phyloP scores from a whole-genome alignment of 169 alveolate genomes.

The Perkinsus olseni region DNA sequence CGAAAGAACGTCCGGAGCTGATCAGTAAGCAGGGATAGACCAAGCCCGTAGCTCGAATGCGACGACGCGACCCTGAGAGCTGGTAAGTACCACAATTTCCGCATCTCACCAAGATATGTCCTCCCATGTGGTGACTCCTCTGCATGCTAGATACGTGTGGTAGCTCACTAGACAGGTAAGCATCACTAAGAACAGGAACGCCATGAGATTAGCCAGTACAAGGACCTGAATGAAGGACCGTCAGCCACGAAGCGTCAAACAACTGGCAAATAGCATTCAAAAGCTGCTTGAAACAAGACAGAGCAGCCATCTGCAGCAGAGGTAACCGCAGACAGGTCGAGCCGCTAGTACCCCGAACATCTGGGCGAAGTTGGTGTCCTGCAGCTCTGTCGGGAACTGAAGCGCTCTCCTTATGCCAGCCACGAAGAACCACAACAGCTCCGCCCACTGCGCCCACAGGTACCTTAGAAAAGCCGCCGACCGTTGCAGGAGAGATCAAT shows the following conservation, averaged over 20 bases:
- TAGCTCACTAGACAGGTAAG: not conserved
- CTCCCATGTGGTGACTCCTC: conserved; percentile 3
- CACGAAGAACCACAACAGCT: not conserved
- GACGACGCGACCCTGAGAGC: no score
- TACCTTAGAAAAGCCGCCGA: not conserved
- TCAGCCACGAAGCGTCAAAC: no score
- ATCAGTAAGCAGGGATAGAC: no score
- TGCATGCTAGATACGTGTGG: not conserved
- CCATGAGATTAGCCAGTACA: not conserved
- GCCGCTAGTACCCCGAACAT: not conserved
- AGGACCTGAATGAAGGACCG: not conserved
- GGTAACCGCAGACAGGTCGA: no score
- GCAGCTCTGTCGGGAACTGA: not conserved
- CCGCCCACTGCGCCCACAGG: not conserved
- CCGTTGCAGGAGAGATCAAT: no score
- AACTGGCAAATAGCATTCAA: no score
- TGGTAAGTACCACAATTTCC: no score
- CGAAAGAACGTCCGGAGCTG: no score
- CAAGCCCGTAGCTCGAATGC: no score
- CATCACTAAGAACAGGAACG: not conserved
- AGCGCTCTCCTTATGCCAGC: not conserved
- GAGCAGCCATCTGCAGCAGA: no score
- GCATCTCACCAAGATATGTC: not conserved
- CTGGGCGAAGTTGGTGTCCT: not conserved
- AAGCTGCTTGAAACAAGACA: no score